Evolutionary conservation across 2,329 filamentous ascomycete genomes (phyloP).

Genomic region (Hymenoscyphus salicellus): DNA sequence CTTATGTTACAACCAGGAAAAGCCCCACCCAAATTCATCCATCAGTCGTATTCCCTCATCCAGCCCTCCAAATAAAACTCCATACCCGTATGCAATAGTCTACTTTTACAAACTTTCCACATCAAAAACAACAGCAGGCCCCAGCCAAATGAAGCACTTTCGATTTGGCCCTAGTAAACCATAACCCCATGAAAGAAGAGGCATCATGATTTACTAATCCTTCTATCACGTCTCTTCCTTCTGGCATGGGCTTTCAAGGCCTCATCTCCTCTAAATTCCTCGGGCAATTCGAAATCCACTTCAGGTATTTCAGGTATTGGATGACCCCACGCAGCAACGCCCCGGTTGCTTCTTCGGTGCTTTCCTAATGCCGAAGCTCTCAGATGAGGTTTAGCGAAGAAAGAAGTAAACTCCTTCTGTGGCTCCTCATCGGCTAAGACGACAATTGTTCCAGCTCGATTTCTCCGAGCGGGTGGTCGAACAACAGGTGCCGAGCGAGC

Average conservation of each 20-base stretch:
- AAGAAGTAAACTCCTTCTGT: constrained; percentile 73
- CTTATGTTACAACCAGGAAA: constrained; percentile 16
- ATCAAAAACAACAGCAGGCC: neutral
- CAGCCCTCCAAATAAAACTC: constrained; percentile 4
- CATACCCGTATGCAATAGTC: constrained; percentile 9
- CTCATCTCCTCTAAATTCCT: constrained; percentile 47
- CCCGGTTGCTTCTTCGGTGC: constrained; percentile 66
- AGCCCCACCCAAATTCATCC: neutral
- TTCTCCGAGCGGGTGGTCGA: constrained; percentile 34
- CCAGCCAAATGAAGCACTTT: constrained; percentile 39
- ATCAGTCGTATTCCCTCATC: neutral
- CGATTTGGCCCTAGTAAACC: constrained; percentile 27
- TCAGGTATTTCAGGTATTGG: constrained; percentile 71
- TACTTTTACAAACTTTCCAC: constrained; percentile 18
- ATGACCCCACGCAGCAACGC: constrained; percentile 75
- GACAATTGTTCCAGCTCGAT: constrained; percentile 25
- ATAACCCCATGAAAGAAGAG: constrained; percentile 6
- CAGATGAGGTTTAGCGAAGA: constrained; percentile 69
- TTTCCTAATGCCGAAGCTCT: constrained; percentile 76
- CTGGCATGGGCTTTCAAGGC: constrained; percentile 58
- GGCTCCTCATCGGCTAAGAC: constrained; percentile 30
- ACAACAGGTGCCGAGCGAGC: constrained; percentile 29
- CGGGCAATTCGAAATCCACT: constrained; percentile 71
- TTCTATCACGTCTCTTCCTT: constrained; percentile 50
- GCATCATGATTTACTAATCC: constrained; percentile 25